Evolutionary conservation across 2,329 filamentous ascomycete genomes (phyloP).

Genomic region (Penicillium capsulatum): DNA sequence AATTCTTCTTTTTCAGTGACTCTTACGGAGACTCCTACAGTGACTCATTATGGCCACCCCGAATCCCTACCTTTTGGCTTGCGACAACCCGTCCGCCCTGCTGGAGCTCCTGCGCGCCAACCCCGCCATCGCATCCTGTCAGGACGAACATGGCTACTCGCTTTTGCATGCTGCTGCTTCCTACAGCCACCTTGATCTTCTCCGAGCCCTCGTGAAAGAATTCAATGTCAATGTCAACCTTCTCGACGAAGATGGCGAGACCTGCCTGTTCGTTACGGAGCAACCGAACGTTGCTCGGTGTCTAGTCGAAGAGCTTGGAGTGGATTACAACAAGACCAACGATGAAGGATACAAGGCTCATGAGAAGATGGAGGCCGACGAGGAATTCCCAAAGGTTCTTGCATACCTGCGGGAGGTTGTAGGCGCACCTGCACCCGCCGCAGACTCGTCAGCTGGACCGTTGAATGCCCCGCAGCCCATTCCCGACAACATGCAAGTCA

Average conservation of each 20-base stretch:
- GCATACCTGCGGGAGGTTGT: conserved; percentile 59
- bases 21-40: not conserved
- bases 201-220: conserved; percentile 69
- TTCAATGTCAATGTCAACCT: conserved; percentile 76
- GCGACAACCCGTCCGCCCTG: conserved; percentile 72
- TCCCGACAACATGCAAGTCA: conserved; percentile 72
- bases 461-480: conserved; percentile 56
- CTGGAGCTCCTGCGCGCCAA: conserved; percentile 69
- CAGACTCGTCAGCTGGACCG: conserved; percentile 29
- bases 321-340: conserved; percentile 63
- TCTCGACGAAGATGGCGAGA: conserved; percentile 86
- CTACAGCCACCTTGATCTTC: conserved; percentile 79
- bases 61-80: conserved; percentile 71
- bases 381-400: conserved; percentile 69
- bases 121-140: conserved; percentile 69
- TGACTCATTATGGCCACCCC: conserved; percentile 34
- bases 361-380: conserved; percentile 75
- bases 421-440: conserved; percentile 25
- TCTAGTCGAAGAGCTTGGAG: conserved; percentile 76
- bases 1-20: not conserved
- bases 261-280: conserved; percentile 90
- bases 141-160: conserved; percentile 92
- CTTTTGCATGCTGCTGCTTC: conserved; percentile 89
- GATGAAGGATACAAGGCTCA: conserved; percentile 72
- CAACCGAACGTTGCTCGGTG: conserved; percentile 70